Evolutionary conservation across 2,329 filamentous ascomycete species (phyloP).

Genomic region (Diaporthe vexans): DNA sequence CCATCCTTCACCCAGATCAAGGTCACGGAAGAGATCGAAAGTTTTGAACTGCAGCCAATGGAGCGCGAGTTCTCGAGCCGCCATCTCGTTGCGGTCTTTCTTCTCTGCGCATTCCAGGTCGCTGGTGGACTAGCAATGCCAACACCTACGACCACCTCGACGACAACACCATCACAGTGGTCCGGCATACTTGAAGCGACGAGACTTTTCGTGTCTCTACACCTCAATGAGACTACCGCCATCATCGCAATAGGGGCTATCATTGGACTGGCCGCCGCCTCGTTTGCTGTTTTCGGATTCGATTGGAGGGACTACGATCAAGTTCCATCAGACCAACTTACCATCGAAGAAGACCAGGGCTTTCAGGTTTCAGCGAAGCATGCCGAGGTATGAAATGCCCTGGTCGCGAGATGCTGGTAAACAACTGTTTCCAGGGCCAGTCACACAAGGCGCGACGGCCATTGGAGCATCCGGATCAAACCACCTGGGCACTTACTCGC

Average conservation of each 20-base stretch:
- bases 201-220: not conserved
- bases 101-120: not conserved
- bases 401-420: no score
- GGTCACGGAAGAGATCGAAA: no score
- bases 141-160: not conserved
- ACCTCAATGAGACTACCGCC: constrained; percentile 16
- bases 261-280: constrained; percentile 23
- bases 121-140: not conserved
- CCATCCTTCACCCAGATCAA: not conserved
- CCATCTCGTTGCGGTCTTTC: not conserved
- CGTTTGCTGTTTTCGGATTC: constrained; percentile 12
- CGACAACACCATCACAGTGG: not conserved
- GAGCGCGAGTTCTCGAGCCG: not conserved
- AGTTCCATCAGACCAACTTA: not conserved
- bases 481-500: not conserved
- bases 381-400: not conserved
- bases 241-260: constrained; percentile 1
- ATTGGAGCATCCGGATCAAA: not conserved
- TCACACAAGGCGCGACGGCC: not conserved
- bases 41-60: not conserved
- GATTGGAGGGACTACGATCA: constrained; percentile 19
- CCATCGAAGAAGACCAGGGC: not conserved
- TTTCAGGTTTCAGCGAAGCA: not conserved
- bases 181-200: not conserved
- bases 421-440: not conserved